Evolutionary conservation across 1,284 basidiomycete genomes (phyloP).

Genomic region (Coniferiporia sulphurascens): DNA sequence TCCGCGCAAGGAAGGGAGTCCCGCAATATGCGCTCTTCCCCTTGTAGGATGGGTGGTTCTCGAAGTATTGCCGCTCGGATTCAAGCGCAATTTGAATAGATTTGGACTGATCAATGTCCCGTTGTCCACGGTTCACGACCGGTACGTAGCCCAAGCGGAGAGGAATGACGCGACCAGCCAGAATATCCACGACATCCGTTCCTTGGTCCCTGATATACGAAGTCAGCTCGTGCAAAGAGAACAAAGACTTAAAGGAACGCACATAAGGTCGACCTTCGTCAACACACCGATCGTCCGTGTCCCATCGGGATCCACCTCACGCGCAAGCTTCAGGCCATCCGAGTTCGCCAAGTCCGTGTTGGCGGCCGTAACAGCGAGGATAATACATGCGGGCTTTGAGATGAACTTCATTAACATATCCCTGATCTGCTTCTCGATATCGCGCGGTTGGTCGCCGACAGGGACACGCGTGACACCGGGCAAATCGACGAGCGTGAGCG

Average conservation of each 20-base stretch:
- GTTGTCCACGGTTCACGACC: conserved; percentile 95
- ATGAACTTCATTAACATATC: conserved; percentile 98
- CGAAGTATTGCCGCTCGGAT: conserved; percentile 88
- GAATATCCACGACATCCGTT: conserved; percentile 97
- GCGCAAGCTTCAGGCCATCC: conserved; percentile 93
- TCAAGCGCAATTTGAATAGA: conserved; percentile 84
- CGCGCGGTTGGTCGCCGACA: conserved; percentile 95
- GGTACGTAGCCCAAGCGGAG: conserved; percentile 95
- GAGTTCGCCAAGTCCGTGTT: conserved; percentile 98
- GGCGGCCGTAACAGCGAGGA: conserved; percentile 94
- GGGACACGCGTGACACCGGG: conserved; percentile 96
- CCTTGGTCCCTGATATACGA: conserved; percentile 75
- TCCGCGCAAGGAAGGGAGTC: conserved; percentile 94
- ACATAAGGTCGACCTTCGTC: conserved; percentile 98
- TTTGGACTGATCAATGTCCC: conserved; percentile 90
- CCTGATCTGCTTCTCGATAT: conserved; percentile 96
- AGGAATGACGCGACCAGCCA: conserved; percentile 94
- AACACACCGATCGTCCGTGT: conserved; percentile 95
- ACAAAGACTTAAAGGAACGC: conserved; percentile 28
- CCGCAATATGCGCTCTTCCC: conserved; percentile 95
- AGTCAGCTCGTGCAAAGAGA: not conserved
- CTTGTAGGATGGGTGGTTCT: conserved; percentile 89
- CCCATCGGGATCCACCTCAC: conserved; percentile 96
- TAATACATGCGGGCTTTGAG: conserved; percentile 83
- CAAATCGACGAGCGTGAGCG: conserved; percentile 94